These are phyloP conservation scores for Ophiocytium majus DNA, from an alignment of 352 stramenopile species.

Conservation along the genomic window DNA sequence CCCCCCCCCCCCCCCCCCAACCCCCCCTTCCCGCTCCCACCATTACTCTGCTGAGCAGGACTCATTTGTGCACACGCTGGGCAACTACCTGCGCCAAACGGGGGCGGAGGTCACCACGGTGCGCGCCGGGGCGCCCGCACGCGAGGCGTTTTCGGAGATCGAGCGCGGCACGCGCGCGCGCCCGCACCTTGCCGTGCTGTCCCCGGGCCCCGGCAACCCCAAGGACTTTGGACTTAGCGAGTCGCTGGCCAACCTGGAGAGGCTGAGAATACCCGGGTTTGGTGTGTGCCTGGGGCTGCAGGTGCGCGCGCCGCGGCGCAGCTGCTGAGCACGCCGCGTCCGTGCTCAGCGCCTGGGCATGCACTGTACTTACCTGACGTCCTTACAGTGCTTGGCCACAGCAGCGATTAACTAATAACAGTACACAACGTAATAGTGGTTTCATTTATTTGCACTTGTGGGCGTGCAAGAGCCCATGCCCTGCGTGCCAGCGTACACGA, in stretches of 20 bases:
- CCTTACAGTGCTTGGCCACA: too few relatives aligned
- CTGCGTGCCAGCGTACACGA: too few relatives aligned
- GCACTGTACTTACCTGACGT: too few relatives aligned
- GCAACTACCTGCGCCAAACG: constrained; percentile 80
- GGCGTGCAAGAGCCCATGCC: too few relatives aligned
- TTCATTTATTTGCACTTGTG: too few relatives aligned
- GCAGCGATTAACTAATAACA: too few relatives aligned
- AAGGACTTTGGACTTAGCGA: constrained; percentile 72
- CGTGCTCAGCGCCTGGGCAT: too few relatives aligned
- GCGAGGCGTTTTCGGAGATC: constrained; percentile 60
- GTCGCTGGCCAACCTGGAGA: constrained; percentile 56
- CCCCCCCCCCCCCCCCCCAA: too few relatives aligned
- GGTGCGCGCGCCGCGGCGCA: constrained; percentile 8
- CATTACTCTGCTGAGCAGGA: constrained; percentile 60
- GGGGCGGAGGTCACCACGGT: constrained; percentile 68
- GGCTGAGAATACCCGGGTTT: constrained; percentile 73
- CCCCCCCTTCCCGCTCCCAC: too few relatives aligned
- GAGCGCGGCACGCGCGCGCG: constrained; percentile 54
- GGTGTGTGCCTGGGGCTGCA: constrained; percentile 80
- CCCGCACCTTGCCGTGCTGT: constrained; percentile 67
- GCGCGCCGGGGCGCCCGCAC: constrained; percentile 66
- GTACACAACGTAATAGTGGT: too few relatives aligned
- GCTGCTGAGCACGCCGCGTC: too few relatives aligned
- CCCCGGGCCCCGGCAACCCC: constrained; percentile 75
- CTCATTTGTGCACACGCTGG: constrained; percentile 81